These are phyloP conservation scores for Candida krabiensis DNA, from an alignment of 805 yeast species.

Conservation along the genomic window DNA sequence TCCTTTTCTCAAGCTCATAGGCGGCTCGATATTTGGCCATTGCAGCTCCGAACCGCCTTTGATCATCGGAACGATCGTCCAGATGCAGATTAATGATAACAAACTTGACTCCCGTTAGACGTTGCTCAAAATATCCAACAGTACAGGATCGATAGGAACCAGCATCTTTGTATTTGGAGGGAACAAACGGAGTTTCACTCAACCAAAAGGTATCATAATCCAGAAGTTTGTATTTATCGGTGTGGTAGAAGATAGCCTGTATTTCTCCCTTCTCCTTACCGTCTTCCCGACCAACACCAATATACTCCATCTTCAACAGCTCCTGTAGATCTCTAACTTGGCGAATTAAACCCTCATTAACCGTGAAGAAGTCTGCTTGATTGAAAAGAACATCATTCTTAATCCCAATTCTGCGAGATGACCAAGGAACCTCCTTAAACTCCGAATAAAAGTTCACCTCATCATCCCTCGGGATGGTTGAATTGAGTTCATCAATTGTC, in stretches of 20 bases:
- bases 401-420: conserved; percentile 34
- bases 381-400: conserved; percentile 36
- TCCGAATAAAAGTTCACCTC: conserved; percentile 27
- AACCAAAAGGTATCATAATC: conserved; percentile 51
- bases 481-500: conserved; percentile 19
- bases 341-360: conserved; percentile 48
- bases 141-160: conserved; percentile 42
- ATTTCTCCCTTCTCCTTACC: conserved; percentile 51
- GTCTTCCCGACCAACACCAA: conserved; percentile 54
- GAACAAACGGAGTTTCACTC: conserved; percentile 52
- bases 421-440: conserved; percentile 35
- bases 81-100: conserved; percentile 48
- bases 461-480: conserved; percentile 22
- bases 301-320: conserved; percentile 37
- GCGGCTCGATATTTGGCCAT: conserved; percentile 39
- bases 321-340: conserved; percentile 46
- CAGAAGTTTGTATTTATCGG: conserved; percentile 37
- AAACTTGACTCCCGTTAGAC: conserved; percentile 34
- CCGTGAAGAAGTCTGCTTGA: conserved; percentile 35
- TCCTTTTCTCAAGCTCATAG: conserved; percentile 35
- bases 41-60: conserved; percentile 47
- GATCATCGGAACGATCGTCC: conserved; percentile 47
- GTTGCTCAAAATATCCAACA: conserved; percentile 33
- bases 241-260: conserved; percentile 46
- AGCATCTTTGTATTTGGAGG: conserved; percentile 44